Percentiles rank a stretch among this genome's conserved stretches.
Conservation (phyloP, 2,329 filamentous ascomycete species). For the Pseudofabraea citricarpa region DNA sequence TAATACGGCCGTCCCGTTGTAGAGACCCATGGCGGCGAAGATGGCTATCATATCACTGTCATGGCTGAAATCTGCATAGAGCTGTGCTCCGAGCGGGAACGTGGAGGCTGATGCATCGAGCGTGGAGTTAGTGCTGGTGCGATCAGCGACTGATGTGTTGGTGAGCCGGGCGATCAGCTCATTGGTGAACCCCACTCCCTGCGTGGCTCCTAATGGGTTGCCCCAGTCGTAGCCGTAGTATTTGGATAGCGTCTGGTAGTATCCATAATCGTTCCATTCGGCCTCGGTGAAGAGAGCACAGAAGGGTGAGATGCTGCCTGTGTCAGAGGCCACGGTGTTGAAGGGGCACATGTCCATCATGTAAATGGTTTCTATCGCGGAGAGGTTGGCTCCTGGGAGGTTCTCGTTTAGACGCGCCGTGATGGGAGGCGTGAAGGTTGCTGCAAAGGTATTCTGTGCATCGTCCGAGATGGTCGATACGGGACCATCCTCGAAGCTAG, state of each 20-base stretch:
- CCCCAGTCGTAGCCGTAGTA: conserved; percentile 79
- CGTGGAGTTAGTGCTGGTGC: conserved; percentile 73
- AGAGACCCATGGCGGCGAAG: conserved; percentile 73
- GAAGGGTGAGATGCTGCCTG: conserved; percentile 60
- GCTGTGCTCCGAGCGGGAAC: conserved; percentile 62
- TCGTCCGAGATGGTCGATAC: conserved; percentile 41
- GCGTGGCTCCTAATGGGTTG: conserved; percentile 73
- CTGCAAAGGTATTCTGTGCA: conserved; percentile 53
- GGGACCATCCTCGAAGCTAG: conserved; percentile 59
- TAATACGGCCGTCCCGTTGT: conserved; percentile 57
- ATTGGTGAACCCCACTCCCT: conserved; percentile 83
- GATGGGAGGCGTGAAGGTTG: conserved; percentile 63
- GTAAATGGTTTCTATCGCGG: conserved; percentile 55
- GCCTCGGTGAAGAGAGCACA: conserved; percentile 67
- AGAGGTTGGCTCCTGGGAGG: conserved; percentile 64
- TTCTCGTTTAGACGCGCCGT: conserved; percentile 63
- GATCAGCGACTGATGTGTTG: conserved; percentile 59
- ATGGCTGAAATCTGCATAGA: conserved; percentile 90
- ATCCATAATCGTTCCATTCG: conserved; percentile 79
- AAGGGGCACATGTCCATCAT: conserved; percentile 91
- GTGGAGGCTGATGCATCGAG: conserved; percentile 62
- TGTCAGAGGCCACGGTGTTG: conserved; percentile 63
- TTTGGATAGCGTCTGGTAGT: conserved; percentile 74
- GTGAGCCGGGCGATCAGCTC: conserved; percentile 83
- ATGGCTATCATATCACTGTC: conserved; percentile 82